Conservation (phyloP, 768 basidiomycete species). For the Udeniomyces megalosporus region DNA sequence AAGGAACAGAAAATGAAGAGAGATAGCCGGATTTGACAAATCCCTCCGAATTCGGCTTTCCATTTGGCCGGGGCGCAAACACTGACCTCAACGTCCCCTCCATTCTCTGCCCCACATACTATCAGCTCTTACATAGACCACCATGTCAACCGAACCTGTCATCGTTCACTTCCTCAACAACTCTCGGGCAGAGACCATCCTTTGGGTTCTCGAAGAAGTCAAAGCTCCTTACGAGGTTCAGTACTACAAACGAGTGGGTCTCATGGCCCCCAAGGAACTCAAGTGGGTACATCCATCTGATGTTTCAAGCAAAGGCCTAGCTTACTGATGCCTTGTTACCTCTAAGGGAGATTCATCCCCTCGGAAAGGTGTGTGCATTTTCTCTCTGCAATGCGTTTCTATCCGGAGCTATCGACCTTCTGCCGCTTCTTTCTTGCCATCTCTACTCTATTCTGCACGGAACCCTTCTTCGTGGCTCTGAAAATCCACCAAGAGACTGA, state of each 20-base stretch:
- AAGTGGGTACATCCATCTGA: background rate
- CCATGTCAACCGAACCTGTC: too few species aligned
- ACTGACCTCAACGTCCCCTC: too few species aligned
- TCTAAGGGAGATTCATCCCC: background rate
- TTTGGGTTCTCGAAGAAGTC: constrained; percentile 15
- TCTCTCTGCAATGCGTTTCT: background rate
- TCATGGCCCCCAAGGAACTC: constrained; percentile 10
- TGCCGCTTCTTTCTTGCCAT: background rate
- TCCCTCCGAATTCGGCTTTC: too few species aligned
- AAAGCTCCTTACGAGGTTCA: constrained; percentile 3
- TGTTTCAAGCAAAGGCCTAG: too few species aligned
- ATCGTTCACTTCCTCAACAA: constrained; percentile 13
- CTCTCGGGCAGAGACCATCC: constrained; percentile 10
- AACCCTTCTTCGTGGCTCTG: background rate
- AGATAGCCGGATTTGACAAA: too few species aligned
- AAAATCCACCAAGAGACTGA: too few species aligned
- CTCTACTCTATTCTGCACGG: background rate
- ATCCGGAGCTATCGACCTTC: too few species aligned
- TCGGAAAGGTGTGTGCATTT: constrained; percentile 2
- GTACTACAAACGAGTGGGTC: background rate
- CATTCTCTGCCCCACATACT: too few species aligned
- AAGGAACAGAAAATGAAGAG: too few species aligned
- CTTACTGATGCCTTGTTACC: background rate
- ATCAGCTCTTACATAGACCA: too few species aligned
- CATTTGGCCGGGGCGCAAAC: too few species aligned